Evolutionary conservation across 306 rosid species (phyloP).

Genomic region (Hippophae tibetana): DNA sequence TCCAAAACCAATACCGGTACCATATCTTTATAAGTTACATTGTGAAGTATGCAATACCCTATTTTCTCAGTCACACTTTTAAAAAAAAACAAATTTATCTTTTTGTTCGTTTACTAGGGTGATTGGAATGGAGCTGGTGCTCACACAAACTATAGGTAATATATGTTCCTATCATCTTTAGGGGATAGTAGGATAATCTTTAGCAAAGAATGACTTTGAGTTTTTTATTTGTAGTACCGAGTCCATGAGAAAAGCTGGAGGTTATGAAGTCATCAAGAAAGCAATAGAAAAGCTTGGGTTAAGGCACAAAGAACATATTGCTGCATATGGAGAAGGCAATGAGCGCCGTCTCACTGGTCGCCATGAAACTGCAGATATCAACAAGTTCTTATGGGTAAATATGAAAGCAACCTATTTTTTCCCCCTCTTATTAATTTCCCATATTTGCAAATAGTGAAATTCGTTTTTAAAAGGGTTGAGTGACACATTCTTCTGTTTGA

Average conservation of each 20-base stretch:
- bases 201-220: neutral
- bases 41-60: neutral
- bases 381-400: conserved; percentile 80
- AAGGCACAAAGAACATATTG: conserved; percentile 73
- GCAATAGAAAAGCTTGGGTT: conserved; percentile 66
- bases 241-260: conserved; percentile 73
- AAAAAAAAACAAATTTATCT: neutral
- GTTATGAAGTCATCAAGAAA: conserved; percentile 63
- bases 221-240: conserved; percentile 46
- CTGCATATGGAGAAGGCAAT: conserved; percentile 96
- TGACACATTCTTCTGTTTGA: neutral
- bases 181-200: neutral
- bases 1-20: conserved; percentile 92
- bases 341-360: conserved; percentile 80
- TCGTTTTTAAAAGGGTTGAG: neutral
- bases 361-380: conserved; percentile 80
- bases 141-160: conserved; percentile 87
- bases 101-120: conserved; percentile 34
- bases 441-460: neutral
- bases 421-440: neutral
- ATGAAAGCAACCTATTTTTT: neutral
- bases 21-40: neutral
- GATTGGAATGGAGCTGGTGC: conserved; percentile 99
- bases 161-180: neutral
- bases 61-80: neutral